A percentile compares a stretch with the other conserved stretches of the same genome.
These are phyloP conservation scores for Artemisia tridentata DNA, from an alignment of 129 eudicot genomes.

Conservation along the genomic window DNA sequence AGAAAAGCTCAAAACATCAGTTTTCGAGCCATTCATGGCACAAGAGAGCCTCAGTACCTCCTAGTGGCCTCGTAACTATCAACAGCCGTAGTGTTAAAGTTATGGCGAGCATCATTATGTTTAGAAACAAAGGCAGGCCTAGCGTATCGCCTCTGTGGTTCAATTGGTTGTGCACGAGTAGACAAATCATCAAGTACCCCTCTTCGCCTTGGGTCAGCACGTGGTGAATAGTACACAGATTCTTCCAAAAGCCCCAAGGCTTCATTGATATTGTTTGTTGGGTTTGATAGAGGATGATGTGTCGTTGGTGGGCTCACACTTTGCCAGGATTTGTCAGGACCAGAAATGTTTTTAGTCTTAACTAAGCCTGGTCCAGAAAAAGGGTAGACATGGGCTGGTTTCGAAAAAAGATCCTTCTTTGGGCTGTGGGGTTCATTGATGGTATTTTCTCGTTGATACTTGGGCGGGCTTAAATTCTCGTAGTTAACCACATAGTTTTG, in stretches of 20 bases:
- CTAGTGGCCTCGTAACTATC: neutral
- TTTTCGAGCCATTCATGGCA: neutral
- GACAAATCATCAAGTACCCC: slow-evolving; percentile 33
- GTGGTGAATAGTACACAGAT: slow-evolving; percentile 30
- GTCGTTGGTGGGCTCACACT: slow-evolving; percentile 14
- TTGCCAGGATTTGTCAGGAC: slow-evolving; percentile 21
- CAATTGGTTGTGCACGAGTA: slow-evolving; percentile 34
- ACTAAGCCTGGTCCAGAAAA: slow-evolving; percentile 5
- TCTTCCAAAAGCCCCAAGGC: slow-evolving; percentile 30
- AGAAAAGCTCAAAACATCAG: neutral
- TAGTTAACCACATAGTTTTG: neutral
- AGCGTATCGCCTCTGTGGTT: slow-evolving; percentile 35
- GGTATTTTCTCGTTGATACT: neutral
- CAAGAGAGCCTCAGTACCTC: neutral
- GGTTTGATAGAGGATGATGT: slow-evolving; percentile 25
- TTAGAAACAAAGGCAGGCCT: slow-evolving; percentile 31
- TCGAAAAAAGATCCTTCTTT: slow-evolving; percentile 3
- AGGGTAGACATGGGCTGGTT: slow-evolving; percentile 10
- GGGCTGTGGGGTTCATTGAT: neutral
- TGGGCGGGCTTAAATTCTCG: slow-evolving; percentile 26
- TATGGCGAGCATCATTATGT: slow-evolving; percentile 1
- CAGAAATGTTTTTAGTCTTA: slow-evolving; percentile 3
- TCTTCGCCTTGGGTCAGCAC: slow-evolving; percentile 31
- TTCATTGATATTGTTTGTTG: slow-evolving; percentile 24
- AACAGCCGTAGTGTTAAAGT: neutral